phyloP scores from a whole-genome alignment of 108 stramenopile species.

The Schizochytrium sp. region DNA sequence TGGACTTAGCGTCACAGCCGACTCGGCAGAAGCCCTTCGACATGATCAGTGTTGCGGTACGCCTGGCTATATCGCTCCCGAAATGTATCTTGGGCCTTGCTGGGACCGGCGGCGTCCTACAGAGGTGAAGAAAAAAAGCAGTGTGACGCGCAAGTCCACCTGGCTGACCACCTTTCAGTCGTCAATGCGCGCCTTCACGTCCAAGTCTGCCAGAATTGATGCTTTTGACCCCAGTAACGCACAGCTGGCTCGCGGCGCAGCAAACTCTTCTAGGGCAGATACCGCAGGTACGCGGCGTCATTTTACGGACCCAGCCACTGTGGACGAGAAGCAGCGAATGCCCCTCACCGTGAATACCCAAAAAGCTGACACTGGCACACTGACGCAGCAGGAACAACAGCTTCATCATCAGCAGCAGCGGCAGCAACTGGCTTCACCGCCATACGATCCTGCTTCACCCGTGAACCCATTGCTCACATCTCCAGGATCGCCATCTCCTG shows the following conservation, averaged over 20 bases:
- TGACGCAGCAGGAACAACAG: too few species aligned
- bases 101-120: background rate
- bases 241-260: background rate
- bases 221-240: background rate
- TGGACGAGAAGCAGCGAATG: too few species aligned
- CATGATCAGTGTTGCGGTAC: constrained; percentile 12
- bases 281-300: background rate
- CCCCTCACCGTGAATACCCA: too few species aligned
- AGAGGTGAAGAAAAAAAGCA: background rate
- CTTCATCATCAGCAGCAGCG: too few species aligned
- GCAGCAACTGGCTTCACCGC: too few species aligned
- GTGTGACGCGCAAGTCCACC: background rate
- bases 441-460: too few species aligned
- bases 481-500: background rate
- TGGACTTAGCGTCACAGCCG: constrained; percentile 22
- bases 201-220: background rate
- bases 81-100: constrained; percentile 4
- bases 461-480: background rate
- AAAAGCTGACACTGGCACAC: too few species aligned
- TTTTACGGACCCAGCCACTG: too few species aligned
- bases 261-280: background rate
- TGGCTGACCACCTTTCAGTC: background rate
- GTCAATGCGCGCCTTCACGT: background rate
- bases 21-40: background rate
- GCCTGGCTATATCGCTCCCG: constrained; percentile 6